phyloP scores from a whole-genome alignment of 345 rosid genomes.

The Eutrema japonicum region DNA sequence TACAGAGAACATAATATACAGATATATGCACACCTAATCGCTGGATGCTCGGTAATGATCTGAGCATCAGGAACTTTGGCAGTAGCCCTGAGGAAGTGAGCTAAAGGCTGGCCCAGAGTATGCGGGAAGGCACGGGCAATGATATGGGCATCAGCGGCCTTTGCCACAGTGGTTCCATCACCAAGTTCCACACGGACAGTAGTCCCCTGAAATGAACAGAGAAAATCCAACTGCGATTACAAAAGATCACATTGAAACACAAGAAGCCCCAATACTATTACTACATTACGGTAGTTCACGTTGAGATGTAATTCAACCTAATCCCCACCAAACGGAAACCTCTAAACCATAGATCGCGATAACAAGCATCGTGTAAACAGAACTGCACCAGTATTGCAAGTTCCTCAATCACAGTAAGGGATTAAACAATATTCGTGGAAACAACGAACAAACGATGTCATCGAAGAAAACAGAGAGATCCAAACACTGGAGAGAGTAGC shows the following conservation, averaged over 20 bases:
- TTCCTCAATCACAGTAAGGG: constrained; percentile 1
- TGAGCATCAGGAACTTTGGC: constrained; percentile 93
- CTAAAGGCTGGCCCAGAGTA: constrained; percentile 87
- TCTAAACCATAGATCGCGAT: constrained; percentile 23
- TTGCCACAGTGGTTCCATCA: constrained; percentile 69
- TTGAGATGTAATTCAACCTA: constrained; percentile 26
- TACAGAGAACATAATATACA: constrained; percentile 14
- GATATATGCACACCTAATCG: constrained; percentile 56
- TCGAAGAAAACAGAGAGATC: constrained; percentile 23
- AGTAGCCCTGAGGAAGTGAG: constrained; percentile 83
- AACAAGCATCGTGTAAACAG: background rate
- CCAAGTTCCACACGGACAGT: constrained; percentile 95
- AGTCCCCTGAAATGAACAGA: constrained; percentile 65
- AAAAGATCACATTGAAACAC: background rate
- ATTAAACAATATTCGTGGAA: background rate
- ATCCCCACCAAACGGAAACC: background rate
- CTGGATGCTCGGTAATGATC: constrained; percentile 81
- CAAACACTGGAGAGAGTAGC: background rate
- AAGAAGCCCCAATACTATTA: background rate
- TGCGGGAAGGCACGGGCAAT: constrained; percentile 69
- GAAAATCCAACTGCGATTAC: background rate
- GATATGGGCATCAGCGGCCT: constrained; percentile 65
- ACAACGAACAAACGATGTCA: background rate
- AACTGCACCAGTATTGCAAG: constrained; percentile 15
- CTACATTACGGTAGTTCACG: constrained; percentile 9